Base-by-base conservation (phyloP, 2,329 filamentous ascomycete species). In the Hypomyces perniciosus region DNA sequence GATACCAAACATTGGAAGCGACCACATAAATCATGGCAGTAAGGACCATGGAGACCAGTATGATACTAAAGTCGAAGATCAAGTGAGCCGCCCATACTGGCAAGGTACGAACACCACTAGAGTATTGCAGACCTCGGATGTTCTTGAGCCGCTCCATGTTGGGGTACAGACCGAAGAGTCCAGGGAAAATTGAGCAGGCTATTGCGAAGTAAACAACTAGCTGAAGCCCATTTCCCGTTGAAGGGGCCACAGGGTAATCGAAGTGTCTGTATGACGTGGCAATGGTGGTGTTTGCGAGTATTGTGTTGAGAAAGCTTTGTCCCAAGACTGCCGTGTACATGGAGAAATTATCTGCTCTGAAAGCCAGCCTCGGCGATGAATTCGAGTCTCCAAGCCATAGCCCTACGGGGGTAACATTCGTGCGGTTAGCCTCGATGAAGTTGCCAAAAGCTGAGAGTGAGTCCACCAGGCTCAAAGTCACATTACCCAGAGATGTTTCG, bases 41-140 rank as follows among this genome's bases (percentile, higher is more conserved):
- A n/a, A 91, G 59, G 8, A 81, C 79, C 45, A 83, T 83, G n/a
- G 84, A 78, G 1, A 63, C 45, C 1, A 90, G 80, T 50, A 91
- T 83, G 40, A 80, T 65, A 34, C 54, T 50, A 57, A 89, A 88
- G 68, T 95, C 90, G 62, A 95, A 93, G 1, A 73, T 63, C 1
- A 84, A 73, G 62, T 95, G 91, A 1, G 90, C 87, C 2, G 86
- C 66, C 90, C 90, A 95, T 2, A 95, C 72, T 2, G 89, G 87
- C 3, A 86, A 71, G 2, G 86, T 83, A 20, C 86, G 77, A 34
- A 93, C 88, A 37, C 90, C 90, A 63, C 93, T 95, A 49, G 87
- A 91, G 69, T 92, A 95, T 65, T 95, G 85, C 30, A 95, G 72
- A 6, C 86, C 85, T 46, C 90, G 80, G 35, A 95, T 86, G 52